These are phyloP conservation scores for Talaromyces atroroseus DNA, from an alignment of 2,329 filamentous ascomycete species.

Conservation along the genomic window DNA sequence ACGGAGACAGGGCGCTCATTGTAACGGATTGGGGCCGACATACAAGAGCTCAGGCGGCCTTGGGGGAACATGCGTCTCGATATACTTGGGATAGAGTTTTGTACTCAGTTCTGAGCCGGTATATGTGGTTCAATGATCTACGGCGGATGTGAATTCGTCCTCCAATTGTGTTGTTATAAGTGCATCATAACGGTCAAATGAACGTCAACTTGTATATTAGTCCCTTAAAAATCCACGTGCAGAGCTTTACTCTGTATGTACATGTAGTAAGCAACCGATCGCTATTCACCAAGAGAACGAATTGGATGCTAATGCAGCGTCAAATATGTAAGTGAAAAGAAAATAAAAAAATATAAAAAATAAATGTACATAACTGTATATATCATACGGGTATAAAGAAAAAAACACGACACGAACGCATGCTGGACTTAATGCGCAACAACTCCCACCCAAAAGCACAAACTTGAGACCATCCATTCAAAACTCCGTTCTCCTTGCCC, in stretches of 20 bases:
- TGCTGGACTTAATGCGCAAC: neutral
- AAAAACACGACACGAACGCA: neutral
- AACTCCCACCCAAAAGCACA: neutral
- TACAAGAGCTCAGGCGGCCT: constrained; percentile 29
- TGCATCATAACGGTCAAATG: too few species aligned
- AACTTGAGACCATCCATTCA: neutral
- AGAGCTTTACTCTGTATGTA: too few species aligned
- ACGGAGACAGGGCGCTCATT: constrained; percentile 27
- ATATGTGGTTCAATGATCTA: constrained; percentile 38
- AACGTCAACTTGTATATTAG: too few species aligned
- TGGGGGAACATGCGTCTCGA: constrained; percentile 34
- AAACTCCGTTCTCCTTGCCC: neutral
- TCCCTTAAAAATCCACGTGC: too few species aligned
- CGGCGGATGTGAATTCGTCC: constrained; percentile 7
- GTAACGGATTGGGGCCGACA: constrained; percentile 35
- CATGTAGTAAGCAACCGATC: too few species aligned
- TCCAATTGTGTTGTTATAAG: neutral
- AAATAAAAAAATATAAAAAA: too few species aligned
- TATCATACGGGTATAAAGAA: constrained; percentile 8
- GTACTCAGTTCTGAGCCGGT: constrained; percentile 37
- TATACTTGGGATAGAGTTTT: constrained; percentile 39
- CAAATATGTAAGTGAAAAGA: neutral
- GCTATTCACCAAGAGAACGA: neutral
- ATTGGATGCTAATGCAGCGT: neutral
- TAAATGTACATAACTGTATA: neutral